Conservation (phyloP, 176 grass and related monocot species). For the Avena sativa region DNA sequence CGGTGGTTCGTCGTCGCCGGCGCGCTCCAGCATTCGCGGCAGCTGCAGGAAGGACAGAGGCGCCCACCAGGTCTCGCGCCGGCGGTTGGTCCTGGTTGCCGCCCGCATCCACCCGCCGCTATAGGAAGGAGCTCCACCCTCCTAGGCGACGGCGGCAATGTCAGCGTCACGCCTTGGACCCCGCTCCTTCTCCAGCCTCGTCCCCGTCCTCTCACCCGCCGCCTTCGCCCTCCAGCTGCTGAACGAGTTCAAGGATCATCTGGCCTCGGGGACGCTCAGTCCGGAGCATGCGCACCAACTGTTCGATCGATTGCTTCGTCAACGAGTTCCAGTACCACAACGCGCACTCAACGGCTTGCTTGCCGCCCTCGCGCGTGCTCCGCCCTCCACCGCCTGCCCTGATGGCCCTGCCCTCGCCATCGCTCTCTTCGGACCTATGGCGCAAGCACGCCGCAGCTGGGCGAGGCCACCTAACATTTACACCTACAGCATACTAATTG, state of each 20-base stretch:
- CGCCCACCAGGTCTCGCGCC: background rate
- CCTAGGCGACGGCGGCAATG: background rate
- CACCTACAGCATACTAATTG: background rate
- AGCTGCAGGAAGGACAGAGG: background rate
- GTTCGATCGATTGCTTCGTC: background rate
- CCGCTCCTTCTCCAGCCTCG: background rate
- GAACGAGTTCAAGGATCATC: background rate
- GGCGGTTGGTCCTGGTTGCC: background rate
- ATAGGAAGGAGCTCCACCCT: background rate
- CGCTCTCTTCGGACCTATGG: background rate
- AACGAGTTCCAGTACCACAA: background rate
- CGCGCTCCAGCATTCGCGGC: background rate
- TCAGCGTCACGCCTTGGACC: background rate
- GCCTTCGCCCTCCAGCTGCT: background rate
- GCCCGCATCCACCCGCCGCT: background rate
- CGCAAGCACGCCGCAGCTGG: background rate
- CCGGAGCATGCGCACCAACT: background rate
- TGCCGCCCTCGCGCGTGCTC: background rate
- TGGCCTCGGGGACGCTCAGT: background rate
- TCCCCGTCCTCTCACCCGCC: background rate
- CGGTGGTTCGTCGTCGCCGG: background rate
- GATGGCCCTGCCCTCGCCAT: constrained; percentile 15
- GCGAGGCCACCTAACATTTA: background rate
- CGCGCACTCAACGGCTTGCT: constrained; percentile 1
- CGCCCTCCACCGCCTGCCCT: background rate